Evolutionary conservation across 208 protist genomes (phyloP).

Genomic region (Wallacemonas sp.): DNA sequence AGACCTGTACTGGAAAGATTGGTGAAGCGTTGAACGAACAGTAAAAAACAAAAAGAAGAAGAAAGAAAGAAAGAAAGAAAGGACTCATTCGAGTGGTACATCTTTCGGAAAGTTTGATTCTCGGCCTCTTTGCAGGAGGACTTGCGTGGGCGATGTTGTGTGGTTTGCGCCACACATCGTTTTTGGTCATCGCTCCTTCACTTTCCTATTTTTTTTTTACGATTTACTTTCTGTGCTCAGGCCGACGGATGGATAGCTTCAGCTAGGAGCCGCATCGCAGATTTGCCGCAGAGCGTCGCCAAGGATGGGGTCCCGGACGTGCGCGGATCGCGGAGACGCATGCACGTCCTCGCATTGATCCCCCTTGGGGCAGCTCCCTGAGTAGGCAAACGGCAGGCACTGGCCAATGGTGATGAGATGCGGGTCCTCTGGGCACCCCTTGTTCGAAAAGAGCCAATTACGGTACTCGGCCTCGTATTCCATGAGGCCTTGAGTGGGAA

Average conservation of each 20-base stretch:
- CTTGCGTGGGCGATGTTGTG: no score
- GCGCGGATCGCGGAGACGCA: constrained; percentile 37
- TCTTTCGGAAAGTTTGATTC: no score
- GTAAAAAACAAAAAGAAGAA: constrained; percentile 10
- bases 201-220: no score
- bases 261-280: constrained; percentile 24
- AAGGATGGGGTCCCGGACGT: constrained; percentile 48
- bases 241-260: no score
- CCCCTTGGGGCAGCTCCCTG: constrained; percentile 33
- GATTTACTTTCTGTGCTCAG: no score
- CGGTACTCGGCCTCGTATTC: constrained; percentile 53
- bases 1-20: no score
- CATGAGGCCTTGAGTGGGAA: constrained; percentile 38
- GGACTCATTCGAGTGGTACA: not conserved
- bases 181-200: no score
- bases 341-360: constrained; percentile 46
- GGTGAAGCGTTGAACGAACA: no score
- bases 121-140: no score
- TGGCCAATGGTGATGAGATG: constrained; percentile 34
- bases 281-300: constrained; percentile 40
- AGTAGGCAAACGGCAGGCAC: constrained; percentile 40
- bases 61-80: constrained; percentile 3
- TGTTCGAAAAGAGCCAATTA: constrained; percentile 50
- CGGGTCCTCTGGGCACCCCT: constrained; percentile 23
- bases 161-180: no score